Percentiles rank a stretch among this genome's conserved stretches.
phyloP scores from a whole-genome alignment of 2,329 filamentous ascomycete genomes.

The Biscogniauxia mediterranea region DNA sequence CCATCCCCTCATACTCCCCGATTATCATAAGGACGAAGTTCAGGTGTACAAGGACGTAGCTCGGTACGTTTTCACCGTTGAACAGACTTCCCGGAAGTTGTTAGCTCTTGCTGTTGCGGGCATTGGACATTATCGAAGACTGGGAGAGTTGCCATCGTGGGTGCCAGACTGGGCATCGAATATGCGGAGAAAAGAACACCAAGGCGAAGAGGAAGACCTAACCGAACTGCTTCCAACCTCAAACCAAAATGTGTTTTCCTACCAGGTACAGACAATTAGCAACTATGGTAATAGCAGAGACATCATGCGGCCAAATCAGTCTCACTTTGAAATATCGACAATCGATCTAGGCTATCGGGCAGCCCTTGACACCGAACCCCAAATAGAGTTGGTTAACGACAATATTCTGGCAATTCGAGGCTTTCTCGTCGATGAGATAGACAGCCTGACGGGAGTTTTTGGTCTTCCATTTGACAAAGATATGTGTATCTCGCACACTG shows the following conservation, averaged over 20 bases:
- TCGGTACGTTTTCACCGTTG: constrained; percentile 5
- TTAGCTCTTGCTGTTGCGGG: constrained; percentile 5
- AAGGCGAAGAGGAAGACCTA: neutral
- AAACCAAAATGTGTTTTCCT: constrained; percentile 6
- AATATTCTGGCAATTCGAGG: constrained; percentile 4
- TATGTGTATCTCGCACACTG: constrained; percentile 6
- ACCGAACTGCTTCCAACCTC: neutral
- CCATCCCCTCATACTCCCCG: constrained; percentile 7
- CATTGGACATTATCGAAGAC: constrained; percentile 6
- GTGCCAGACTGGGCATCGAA: constrained; percentile 11
- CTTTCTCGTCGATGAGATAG: constrained; percentile 7
- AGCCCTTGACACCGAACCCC: constrained; percentile 4
- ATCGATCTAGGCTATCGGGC: constrained; percentile 8
- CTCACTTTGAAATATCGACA: constrained; percentile 1
- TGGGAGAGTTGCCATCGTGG: constrained; percentile 8
- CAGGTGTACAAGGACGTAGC: constrained; percentile 9
- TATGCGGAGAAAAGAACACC: constrained; percentile 1
- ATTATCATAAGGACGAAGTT: constrained; percentile 9
- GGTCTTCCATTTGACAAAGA: constrained; percentile 9
- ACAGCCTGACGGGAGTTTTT: constrained; percentile 6
- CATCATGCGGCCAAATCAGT: constrained; percentile 4
- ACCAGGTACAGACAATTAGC: constrained; percentile 4
- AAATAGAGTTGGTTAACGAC: constrained; percentile 3
- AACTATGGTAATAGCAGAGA: constrained; percentile 6
- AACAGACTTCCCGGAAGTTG: constrained; percentile 8